Evolutionary conservation across 768 basidiomycete species (phyloP), one percentile per base, ranked within the genome.

Genomic region (Candolleomyces eurysporus): DNA sequence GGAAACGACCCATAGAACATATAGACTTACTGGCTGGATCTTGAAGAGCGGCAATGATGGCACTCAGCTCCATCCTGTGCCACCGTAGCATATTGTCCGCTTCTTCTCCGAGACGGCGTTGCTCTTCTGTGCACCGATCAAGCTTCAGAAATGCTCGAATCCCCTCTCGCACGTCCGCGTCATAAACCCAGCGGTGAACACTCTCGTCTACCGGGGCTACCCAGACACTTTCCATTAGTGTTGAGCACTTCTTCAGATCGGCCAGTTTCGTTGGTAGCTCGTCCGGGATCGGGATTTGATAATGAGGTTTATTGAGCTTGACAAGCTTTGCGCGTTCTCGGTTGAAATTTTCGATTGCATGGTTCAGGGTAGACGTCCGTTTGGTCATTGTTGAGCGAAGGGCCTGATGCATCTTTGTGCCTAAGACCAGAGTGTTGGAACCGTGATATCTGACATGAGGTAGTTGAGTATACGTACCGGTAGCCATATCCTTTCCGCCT

Each of bases 141-240:
- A n/a, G n/a, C n/a, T n/a, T n/a, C n/a, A n/a, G n/a, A n/a, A n/a
- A n/a, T n/a, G n/a, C n/a, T n/a, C n/a, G n/a, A n/a, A n/a, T n/a
- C n/a, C n/a, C n/a, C n/a, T n/a, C n/a, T n/a, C n/a, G n/a, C n/a
- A n/a, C n/a, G n/a, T n/a, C n/a, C n/a, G n/a, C n/a, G n/a, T n/a
- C n/a, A n/a, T n/a, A n/a, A n/a, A 78, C 67, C 77, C 79, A 80
- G 9, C 53, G 55, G 9, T 70, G 75, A 0, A 65, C 50, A 8
- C 60, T 48, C 2, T 21, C 59, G 0, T 39, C 30, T 3, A 67
- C 53, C 0, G 66, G 67, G 0, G 58, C 64, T 5, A 77, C 74
- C 76, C 75, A 79, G 0, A 78, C 67, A 53, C 78, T 77, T 50
- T 77, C 69, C 67, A 77, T 68, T 0, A 81, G 64, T 0, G 45